Conservation (phyloP, 345 rosid species). For the Xanthoceras sorbifolium region DNA sequence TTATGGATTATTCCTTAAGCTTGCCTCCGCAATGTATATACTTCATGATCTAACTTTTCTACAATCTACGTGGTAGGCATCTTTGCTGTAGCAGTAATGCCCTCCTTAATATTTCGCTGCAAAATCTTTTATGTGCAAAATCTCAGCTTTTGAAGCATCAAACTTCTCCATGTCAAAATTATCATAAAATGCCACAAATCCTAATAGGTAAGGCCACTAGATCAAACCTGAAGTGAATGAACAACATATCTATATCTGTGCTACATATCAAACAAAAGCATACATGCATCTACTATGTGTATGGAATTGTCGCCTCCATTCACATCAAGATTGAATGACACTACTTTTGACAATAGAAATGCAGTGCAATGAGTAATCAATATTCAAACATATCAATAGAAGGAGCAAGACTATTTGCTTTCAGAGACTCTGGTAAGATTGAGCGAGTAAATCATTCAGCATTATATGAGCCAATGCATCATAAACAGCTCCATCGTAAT, state of each 20-base stretch:
- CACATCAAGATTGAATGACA: constrained; percentile 26
- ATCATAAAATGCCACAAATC: too few relatives aligned
- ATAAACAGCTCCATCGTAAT: constrained; percentile 77
- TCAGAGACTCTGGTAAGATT: constrained; percentile 81
- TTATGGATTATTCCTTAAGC: too few relatives aligned
- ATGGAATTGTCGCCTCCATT: too few relatives aligned
- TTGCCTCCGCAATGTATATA: too few relatives aligned
- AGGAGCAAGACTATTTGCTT: constrained; percentile 6
- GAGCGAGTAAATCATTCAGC: constrained; percentile 83
- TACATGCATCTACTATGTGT: constrained; percentile 7
- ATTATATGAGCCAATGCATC: constrained; percentile 73
- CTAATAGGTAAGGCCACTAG: too few relatives aligned
- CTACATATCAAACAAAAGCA: constrained; percentile 5
- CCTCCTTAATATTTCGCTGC: too few relatives aligned
- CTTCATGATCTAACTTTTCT: too few relatives aligned
- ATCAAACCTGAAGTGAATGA: neutral
- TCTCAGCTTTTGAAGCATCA: too few relatives aligned
- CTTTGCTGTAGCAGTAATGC: too few relatives aligned
- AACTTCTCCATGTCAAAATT: too few relatives aligned
- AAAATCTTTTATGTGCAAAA: too few relatives aligned
- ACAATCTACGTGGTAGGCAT: too few relatives aligned
- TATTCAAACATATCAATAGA: constrained; percentile 19
- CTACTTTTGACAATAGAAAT: constrained; percentile 21
- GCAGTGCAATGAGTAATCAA: constrained; percentile 22
- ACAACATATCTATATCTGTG: neutral